phyloP scores from a whole-genome alignment of 192 early-diverging fungal genomes.

The Jimgerdemannia lactiflua region DNA sequence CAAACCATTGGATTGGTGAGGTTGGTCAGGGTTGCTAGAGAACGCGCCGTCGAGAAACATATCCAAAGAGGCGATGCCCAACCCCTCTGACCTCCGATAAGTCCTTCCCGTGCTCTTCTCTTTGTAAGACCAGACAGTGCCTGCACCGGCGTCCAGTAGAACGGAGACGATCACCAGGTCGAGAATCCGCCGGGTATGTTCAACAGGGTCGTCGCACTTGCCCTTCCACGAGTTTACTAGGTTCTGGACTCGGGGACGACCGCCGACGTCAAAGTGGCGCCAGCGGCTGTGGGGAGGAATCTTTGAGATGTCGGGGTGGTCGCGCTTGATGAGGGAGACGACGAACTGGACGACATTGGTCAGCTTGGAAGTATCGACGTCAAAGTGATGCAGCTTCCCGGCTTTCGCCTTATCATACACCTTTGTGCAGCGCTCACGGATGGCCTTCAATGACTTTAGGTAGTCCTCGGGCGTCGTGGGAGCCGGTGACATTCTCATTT shows the following conservation, averaged over 20 bases:
- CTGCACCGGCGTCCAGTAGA: slow-evolving; percentile 91
- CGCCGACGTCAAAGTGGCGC: slow-evolving; percentile 76
- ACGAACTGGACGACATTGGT: slow-evolving; percentile 66
- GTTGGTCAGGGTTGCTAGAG: slow-evolving; percentile 51
- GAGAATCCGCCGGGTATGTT: slow-evolving; percentile 65
- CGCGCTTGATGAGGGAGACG: slow-evolving; percentile 29
- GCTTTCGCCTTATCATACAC: slow-evolving; percentile 59
- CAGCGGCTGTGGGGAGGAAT: slow-evolving; percentile 89
- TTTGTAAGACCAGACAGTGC: slow-evolving; percentile 74
- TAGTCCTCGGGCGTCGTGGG: slow-evolving; percentile 28
- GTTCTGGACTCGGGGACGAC: slow-evolving; percentile 40
- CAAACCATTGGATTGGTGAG: slow-evolving; percentile 73
- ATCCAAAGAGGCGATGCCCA: slow-evolving; percentile 80
- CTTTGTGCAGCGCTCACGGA: slow-evolving; percentile 65
- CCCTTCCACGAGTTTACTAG: slow-evolving; percentile 46
- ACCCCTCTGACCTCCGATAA: slow-evolving; percentile 76
- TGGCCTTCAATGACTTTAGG: slow-evolving; percentile 66
- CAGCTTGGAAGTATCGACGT: slow-evolving; percentile 62
- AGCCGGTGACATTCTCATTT: too few species aligned
- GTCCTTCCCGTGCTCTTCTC: slow-evolving; percentile 40
- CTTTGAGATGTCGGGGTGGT: slow-evolving; percentile 52
- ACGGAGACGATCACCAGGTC: slow-evolving; percentile 91
- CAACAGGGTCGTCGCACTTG: slow-evolving; percentile 31
- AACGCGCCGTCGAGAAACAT: slow-evolving; percentile 83
- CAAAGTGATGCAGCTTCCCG: slow-evolving; percentile 66